Base-by-base conservation (phyloP, 2,329 filamentous ascomycete species). In the Aspergillus fructus region DNA sequence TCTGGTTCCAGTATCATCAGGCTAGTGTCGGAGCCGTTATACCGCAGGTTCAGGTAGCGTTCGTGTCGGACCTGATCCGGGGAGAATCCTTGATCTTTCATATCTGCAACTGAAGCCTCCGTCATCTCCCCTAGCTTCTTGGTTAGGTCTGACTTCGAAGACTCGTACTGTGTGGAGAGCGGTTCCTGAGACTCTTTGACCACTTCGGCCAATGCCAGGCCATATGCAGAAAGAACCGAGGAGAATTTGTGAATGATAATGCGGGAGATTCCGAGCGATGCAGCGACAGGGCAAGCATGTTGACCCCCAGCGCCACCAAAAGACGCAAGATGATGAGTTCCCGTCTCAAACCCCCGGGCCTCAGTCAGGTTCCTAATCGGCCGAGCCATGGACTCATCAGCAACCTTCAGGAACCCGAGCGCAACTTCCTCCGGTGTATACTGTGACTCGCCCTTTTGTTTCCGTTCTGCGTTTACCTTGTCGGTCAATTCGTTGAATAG, bases 231-330 rank as follows among this genome's bases (percentile, higher is more conserved):
- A 0, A 96, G 80, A 0, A 97, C 91, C 0, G 92, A 96, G 0
- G 92, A 96, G 70, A 96, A 96, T 56, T 90, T 83, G 72, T 97
- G 93, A 2, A 97, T 83, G 9, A 97, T 80, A 34, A 96, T 94
- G 70, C 96, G 91, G 23, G 83, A 85, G 62, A 96, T 92, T 0
- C 91, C 91, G 1, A 97, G 79, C 3, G 89, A 89, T 67, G 91
- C 87, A 2, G 92, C 93, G 61, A 96, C 96, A 1, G 92, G 91
- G 19, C 96, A 91, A 1, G 93, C 93, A 66, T 97, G 93, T 71
- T 97, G 93, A 0, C 93, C 93, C 49, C 93, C 93, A 0, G 93
- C 93, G 55, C 93, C 93, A 43, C 93, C 93, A 74, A 97, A 97
- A 0, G 91, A 96, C 0, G 93, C 92, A 39, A 97, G 81, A n/a